A percentile compares a stretch with the other conserved stretches of the same genome.
phyloP scores from a whole-genome alignment of 345 rosid species.

The Dimocarpus longan region DNA sequence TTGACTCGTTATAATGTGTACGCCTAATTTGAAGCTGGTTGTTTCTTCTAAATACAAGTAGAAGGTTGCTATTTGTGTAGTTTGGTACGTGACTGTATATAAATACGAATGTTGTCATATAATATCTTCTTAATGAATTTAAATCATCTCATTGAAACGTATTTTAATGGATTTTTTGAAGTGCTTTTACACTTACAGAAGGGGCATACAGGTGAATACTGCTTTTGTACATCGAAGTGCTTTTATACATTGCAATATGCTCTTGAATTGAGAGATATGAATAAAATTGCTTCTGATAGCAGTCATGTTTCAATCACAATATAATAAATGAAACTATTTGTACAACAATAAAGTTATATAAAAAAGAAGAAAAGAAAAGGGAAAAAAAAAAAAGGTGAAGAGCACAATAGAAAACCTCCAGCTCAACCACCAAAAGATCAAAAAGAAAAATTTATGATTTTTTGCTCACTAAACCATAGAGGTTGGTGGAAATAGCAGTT shows the following conservation, averaged over 20 bases:
- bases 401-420: not conserved
- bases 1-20: too few relatives aligned
- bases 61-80: too few relatives aligned
- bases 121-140: too few relatives aligned
- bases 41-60: too few relatives aligned
- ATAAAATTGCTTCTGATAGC: not conserved
- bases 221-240: not conserved
- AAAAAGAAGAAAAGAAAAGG: too few relatives aligned
- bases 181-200: not conserved
- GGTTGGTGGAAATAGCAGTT: slow-evolving; percentile 52
- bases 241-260: not conserved
- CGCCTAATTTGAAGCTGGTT: too few relatives aligned
- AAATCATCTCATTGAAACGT: too few relatives aligned
- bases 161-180: too few relatives aligned
- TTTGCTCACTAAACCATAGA: slow-evolving; percentile 25
- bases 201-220: not conserved
- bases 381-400: not conserved
- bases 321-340: not conserved
- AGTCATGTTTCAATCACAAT: not conserved
- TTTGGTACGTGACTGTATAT: too few relatives aligned
- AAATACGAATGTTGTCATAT: too few relatives aligned
- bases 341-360: not conserved
- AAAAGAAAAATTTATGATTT: slow-evolving; percentile 8
- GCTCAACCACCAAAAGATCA: not conserved
- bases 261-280: not conserved